phyloP scores from a whole-genome alignment of 345 rosid species.

The Excoecaria cochinchinensis region DNA sequence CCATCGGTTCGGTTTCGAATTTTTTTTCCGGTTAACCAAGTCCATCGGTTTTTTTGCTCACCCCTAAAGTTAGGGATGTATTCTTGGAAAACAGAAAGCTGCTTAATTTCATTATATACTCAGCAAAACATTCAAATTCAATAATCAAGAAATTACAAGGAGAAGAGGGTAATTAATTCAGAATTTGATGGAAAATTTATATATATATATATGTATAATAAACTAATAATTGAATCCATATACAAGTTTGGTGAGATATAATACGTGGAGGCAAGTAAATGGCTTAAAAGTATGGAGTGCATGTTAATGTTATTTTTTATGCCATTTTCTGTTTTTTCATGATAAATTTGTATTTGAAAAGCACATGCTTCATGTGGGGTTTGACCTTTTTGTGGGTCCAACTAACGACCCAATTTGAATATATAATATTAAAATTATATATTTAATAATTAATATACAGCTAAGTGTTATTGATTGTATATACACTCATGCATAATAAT shows the following conservation, averaged over 20 bases:
- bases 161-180: background rate
- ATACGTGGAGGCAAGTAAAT: slow-evolving; percentile 13
- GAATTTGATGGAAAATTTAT: background rate
- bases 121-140: too few species aligned
- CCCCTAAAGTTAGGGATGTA: too few species aligned
- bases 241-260: background rate
- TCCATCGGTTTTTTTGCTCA: too few species aligned
- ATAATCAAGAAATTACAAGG: too few species aligned
- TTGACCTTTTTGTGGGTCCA: slow-evolving; percentile 12
- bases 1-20: too few species aligned
- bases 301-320: background rate
- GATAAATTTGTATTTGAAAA: background rate
- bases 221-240: background rate
- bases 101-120: too few species aligned
- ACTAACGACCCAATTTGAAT: background rate
- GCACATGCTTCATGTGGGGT: slow-evolving; percentile 26
- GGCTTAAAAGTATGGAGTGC: background rate
- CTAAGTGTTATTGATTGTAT: background rate
- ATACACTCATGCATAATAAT: background rate
- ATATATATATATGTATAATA: background rate
- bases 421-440: too few species aligned
- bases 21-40: too few species aligned
- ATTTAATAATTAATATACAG: too few species aligned
- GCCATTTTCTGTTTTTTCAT: background rate
- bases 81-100: too few species aligned